phyloP scores from a whole-genome alignment of 495 filamentous ascomycete genomes.

The Hypomontagnella submonticulosa region DNA sequence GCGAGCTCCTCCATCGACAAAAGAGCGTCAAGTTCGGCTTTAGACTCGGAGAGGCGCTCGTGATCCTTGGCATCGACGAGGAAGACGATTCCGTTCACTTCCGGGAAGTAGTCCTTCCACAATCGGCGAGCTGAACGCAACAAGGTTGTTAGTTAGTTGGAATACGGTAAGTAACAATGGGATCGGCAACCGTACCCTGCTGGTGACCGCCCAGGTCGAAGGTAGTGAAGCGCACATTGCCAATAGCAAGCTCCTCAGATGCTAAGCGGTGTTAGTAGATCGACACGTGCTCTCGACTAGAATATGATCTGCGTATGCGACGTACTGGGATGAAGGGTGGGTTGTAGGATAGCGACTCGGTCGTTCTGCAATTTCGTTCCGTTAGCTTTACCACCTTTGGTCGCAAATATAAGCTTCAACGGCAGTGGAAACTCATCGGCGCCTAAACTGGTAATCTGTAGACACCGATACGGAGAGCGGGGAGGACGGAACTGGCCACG shows the following conservation, averaged over 20 bases:
- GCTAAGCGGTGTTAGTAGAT: constrained; percentile 61
- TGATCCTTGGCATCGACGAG: constrained; percentile 97
- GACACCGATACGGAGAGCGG: constrained; percentile 10
- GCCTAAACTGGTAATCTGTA: not conserved
- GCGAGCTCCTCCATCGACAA: constrained; percentile 91
- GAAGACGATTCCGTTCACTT: constrained; percentile 97
- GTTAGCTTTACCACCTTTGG: constrained; percentile 25
- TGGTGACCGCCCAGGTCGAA: constrained; percentile 98
- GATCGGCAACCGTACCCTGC: constrained; percentile 73
- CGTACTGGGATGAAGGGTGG: constrained; percentile 89
- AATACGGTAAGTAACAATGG: not conserved
- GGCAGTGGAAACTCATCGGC: not conserved
- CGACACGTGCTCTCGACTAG: constrained; percentile 25
- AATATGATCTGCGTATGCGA: constrained; percentile 43
- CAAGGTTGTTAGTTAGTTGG: constrained; percentile 15
- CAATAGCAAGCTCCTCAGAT: constrained; percentile 95
- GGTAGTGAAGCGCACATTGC: constrained; percentile 95
- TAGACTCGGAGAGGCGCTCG: constrained; percentile 91
- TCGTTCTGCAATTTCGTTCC: constrained; percentile 71
- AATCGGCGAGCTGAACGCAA: constrained; percentile 80
- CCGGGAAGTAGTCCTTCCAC: constrained; percentile 99
- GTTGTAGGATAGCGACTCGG: constrained; percentile 91
- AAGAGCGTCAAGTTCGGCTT: constrained; percentile 94
- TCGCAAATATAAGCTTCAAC: not conserved
- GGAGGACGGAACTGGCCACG: constrained; percentile 44